Evolutionary conservation across 2,329 filamentous ascomycete genomes (phyloP).

Genomic region (Colletotrichum cordylinicola): DNA sequence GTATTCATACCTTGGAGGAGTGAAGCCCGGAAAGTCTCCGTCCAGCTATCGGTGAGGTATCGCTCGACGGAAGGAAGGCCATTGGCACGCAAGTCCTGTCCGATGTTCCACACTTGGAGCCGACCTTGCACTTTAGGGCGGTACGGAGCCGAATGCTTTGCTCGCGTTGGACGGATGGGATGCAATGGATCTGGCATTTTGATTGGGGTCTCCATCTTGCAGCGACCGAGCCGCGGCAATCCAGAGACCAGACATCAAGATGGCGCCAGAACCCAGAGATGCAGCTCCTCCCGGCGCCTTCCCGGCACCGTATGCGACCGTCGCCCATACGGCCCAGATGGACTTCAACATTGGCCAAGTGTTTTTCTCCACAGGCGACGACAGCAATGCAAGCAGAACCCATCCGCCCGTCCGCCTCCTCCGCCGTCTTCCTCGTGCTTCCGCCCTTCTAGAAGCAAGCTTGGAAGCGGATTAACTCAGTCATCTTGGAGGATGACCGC

Average conservation of each 20-base stretch:
- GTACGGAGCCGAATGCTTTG: neutral
- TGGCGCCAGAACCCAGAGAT: neutral
- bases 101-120: neutral
- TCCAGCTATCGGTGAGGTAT: constrained; percentile 9
- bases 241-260: neutral
- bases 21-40: constrained; percentile 13
- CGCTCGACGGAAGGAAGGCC: neutral
- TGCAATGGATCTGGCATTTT: constrained; percentile 4
- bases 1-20: neutral
- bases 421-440: neutral
- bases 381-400: neutral
- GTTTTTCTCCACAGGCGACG: neutral
- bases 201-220: constrained; percentile 17
- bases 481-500: constrained; percentile 4
- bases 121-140: constrained; percentile 3
- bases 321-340: neutral
- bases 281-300: neutral
- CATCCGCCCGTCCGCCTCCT: neutral
- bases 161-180: neutral
- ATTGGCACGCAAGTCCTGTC: constrained; percentile 4
- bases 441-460: constrained; percentile 16
- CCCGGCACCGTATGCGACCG: neutral
- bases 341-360: neutral
- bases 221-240: constrained; percentile 8
- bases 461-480: neutral